Conservation (phyloP, 1,284 basidiomycete species). For the Fomitopsis pinicola region DNA sequence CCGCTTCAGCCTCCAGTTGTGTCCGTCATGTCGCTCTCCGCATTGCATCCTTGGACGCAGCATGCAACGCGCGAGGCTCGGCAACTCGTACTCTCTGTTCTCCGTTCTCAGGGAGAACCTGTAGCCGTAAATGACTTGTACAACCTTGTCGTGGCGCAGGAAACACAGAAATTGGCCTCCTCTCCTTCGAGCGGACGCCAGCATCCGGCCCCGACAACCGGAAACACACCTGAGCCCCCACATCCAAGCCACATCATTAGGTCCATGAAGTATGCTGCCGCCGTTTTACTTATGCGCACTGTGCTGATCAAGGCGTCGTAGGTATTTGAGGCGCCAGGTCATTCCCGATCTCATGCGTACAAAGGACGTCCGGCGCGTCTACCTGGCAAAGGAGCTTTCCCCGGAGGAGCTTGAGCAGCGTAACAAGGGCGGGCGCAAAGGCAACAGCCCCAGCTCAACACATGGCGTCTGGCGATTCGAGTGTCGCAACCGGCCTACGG, state of each 20-base stretch:
- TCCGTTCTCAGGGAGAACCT: slow-evolving; percentile 14
- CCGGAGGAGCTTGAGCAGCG: slow-evolving; percentile 26
- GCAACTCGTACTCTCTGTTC: slow-evolving; percentile 17
- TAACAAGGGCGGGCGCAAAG: slow-evolving; percentile 22
- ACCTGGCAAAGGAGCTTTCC: slow-evolving; percentile 30
- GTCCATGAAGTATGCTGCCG: slow-evolving; percentile 43
- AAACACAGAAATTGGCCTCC: slow-evolving; percentile 4
- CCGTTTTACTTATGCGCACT: background rate
- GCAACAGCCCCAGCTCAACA: slow-evolving; percentile 15
- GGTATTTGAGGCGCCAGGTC: slow-evolving; percentile 55
- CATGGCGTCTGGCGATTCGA: slow-evolving; percentile 38
- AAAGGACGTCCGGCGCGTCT: slow-evolving; percentile 42
- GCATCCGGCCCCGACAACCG: slow-evolving; percentile 2
- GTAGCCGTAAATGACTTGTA: slow-evolving; percentile 34
- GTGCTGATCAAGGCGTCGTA: slow-evolving; percentile 19
- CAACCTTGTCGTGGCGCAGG: slow-evolving; percentile 33
- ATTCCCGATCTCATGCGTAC: slow-evolving; percentile 38
- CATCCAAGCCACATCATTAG: slow-evolving; percentile 42
- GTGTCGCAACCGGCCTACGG: slow-evolving; percentile 13
- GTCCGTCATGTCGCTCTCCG: background rate
- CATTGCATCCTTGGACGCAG: background rate
- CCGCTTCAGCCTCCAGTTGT: too few relatives aligned
- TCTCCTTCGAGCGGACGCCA: slow-evolving; percentile 16
- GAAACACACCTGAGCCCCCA: slow-evolving; percentile 23
- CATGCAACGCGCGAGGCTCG: slow-evolving; percentile 11